Conservation (phyloP, 352 stramenopile species). For the Phytophthora pluvialis region DNA sequence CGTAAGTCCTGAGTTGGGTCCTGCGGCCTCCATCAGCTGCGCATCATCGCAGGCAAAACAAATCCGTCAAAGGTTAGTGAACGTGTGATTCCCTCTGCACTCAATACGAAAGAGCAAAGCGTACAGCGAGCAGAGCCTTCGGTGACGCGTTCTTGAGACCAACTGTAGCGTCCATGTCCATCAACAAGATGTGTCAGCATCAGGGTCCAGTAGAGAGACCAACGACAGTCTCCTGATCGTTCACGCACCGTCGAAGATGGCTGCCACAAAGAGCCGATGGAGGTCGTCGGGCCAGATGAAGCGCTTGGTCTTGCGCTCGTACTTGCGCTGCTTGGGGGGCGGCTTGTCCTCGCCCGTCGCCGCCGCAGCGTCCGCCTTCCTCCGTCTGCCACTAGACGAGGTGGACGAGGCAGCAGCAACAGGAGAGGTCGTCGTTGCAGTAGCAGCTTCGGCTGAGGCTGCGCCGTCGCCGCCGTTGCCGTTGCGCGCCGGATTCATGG, state of each 20-base stretch:
- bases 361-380: conserved; percentile 20
- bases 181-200: conserved; percentile 10
- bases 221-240: background rate
- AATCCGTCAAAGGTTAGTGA: conserved; percentile 18
- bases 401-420: background rate
- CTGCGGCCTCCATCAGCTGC: conserved; percentile 75
- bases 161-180: conserved; percentile 46
- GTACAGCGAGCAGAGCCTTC: conserved; percentile 78
- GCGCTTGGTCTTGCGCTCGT: conserved; percentile 88
- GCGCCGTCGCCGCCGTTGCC: conserved; percentile 3
- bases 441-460: background rate
- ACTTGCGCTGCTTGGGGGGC: conserved; percentile 73
- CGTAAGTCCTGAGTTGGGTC: conserved; percentile 65
- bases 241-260: conserved; percentile 84
- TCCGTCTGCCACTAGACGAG: conserved; percentile 21
- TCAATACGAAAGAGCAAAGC: conserved; percentile 11
- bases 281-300: conserved; percentile 91
- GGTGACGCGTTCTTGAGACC: conserved; percentile 89
- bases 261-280: conserved; percentile 87
- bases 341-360: conserved; percentile 25
- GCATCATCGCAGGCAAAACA: conserved; percentile 13
- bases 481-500: conserved; percentile 34
- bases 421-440: background rate
- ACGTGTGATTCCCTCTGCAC: background rate
- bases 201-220: background rate